A percentile compares a stretch with the other conserved stretches of the same genome.
These are phyloP conservation scores for Fusarium foetens DNA, from an alignment of 2,329 filamentous ascomycete genomes.

Conservation along the genomic window DNA sequence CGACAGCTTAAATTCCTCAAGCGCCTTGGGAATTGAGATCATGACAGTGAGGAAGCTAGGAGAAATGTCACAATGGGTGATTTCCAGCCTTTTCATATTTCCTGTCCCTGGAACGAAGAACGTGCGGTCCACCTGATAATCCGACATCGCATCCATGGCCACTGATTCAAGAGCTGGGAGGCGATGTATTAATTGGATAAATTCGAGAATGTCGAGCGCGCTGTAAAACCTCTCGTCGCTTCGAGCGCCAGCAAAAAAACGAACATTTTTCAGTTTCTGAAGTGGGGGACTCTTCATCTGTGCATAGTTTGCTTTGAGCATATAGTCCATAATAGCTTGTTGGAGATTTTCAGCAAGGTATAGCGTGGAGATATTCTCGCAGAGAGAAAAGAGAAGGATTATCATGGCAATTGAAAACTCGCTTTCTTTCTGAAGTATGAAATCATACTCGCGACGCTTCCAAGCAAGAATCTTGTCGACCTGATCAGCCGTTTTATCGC, in stretches of 20 bases:
- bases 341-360: not conserved
- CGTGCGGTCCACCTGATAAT: not conserved
- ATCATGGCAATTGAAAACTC: not conserved
- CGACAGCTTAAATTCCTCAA: not conserved
- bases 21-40: not conserved
- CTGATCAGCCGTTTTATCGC: accelerated
- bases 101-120: not conserved
- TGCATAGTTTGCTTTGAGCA: not conserved
- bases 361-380: not conserved
- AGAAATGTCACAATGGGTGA: not conserved
- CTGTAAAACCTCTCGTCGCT: not conserved
- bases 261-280: not conserved
- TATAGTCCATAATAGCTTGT: not conserved
- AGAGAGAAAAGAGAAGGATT: not conserved
- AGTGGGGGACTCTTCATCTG: not conserved
- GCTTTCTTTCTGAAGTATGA: not conserved
- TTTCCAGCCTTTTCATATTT: not conserved
- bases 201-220: not conserved
- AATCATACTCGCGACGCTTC: not conserved
- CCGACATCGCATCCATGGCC: not conserved
- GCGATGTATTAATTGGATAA: not conserved
- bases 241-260: not conserved
- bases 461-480: not conserved
- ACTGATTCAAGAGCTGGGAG: not conserved
- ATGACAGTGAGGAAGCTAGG: accelerated